A percentile compares a stretch with the other conserved stretches of the same genome.
These are phyloP conservation scores for Salix koriyanagi DNA, from an alignment of 345 rosid genomes.

Conservation along the genomic window DNA sequence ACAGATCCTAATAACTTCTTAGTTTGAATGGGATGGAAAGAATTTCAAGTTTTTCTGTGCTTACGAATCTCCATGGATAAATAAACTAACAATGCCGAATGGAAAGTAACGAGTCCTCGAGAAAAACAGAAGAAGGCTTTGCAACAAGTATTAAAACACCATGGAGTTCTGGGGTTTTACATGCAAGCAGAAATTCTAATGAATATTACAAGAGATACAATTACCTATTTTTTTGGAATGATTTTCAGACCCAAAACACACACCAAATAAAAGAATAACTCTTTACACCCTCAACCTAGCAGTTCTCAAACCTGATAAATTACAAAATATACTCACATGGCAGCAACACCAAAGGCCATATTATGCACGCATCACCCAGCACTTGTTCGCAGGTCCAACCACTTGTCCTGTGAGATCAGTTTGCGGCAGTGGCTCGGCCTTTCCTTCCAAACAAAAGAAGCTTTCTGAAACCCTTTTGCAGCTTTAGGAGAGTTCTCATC, in stretches of 20 bases:
- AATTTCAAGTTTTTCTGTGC: background rate
- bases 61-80: background rate
- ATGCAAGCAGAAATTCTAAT: constrained; percentile 1
- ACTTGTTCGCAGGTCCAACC: background rate
- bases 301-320: constrained; percentile 17
- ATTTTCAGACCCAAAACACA: background rate
- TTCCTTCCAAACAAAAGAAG: constrained; percentile 81
- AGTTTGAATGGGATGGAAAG: background rate
- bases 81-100: background rate
- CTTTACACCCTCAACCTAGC: constrained; percentile 12
- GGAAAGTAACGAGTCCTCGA: background rate
- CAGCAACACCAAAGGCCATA: constrained; percentile 37
- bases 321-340: constrained; percentile 17
- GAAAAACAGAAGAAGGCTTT: background rate
- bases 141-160: background rate
- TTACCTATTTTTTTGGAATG: background rate
- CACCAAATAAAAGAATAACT: background rate
- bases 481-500: constrained; percentile 70
- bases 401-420: constrained; percentile 11
- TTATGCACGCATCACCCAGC: constrained; percentile 12
- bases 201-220: background rate
- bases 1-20: background rate
- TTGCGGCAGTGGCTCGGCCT: constrained; percentile 22
- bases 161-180: background rate
- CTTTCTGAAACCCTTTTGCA: constrained; percentile 78